Percentiles rank a stretch among this genome's conserved stretches.
Conservation (phyloP, 208 protist genomes). For the Trypanosoma conorhini region DNA sequence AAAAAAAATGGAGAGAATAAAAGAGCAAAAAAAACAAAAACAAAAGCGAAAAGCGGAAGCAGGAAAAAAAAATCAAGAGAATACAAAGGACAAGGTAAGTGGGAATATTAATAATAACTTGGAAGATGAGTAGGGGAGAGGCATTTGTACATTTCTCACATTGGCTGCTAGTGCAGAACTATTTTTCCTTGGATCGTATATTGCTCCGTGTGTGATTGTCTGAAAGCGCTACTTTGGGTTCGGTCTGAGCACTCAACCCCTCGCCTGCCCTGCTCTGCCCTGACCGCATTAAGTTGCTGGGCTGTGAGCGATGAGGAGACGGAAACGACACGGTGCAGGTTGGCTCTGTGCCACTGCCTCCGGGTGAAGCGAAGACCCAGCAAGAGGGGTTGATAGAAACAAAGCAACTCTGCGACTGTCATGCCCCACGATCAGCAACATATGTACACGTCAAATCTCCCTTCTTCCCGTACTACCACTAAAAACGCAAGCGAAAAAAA, state of each 20-base stretch:
- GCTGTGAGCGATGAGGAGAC: neutral
- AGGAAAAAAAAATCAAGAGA: neutral
- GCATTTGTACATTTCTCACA: no score
- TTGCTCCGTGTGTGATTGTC: neutral
- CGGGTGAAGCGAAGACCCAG: neutral
- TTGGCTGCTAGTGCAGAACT: neutral
- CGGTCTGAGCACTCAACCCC: neutral
- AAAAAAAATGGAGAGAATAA: slow-evolving; percentile 2
- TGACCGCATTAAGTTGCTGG: neutral
- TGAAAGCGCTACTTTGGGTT: neutral
- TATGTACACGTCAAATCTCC: neutral
- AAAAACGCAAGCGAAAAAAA: no score
- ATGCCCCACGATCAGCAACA: neutral
- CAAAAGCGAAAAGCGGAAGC: neutral
- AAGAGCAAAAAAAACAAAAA: slow-evolving; percentile 1
- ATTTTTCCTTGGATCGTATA: neutral
- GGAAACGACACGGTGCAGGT: neutral
- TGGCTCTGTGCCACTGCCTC: neutral
- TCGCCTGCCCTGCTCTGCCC: neutral
- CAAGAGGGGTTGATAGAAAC: neutral
- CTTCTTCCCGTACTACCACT: neutral
- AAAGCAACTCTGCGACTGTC: neutral
- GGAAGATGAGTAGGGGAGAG: no score
- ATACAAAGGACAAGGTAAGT: neutral
- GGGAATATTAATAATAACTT: neutral